These are phyloP conservation scores for Nakazawaea sp. DNA, from an alignment of 805 yeast genomes.

Conservation along the genomic window DNA sequence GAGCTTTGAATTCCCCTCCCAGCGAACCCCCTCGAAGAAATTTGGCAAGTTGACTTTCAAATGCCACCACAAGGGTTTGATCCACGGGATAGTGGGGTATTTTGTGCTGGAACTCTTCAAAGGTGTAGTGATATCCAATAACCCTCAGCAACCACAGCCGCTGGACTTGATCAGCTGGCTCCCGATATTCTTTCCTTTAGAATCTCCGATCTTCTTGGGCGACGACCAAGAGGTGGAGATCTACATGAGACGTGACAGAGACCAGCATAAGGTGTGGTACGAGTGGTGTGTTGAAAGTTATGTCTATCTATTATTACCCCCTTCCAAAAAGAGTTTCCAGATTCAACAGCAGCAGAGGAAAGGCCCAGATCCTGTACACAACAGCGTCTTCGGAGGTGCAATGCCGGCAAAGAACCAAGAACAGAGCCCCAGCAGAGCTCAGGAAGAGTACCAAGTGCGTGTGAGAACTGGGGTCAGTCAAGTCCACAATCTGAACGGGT, in stretches of 20 bases:
- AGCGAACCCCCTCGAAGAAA: slow-evolving; percentile 1
- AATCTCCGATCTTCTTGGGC: slow-evolving; percentile 41
- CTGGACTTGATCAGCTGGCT: slow-evolving; percentile 57
- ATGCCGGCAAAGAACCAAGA: slow-evolving; percentile 13
- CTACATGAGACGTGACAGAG: slow-evolving; percentile 39
- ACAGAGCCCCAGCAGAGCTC: no score
- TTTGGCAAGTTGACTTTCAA: slow-evolving; percentile 24
- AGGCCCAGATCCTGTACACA: slow-evolving; percentile 10
- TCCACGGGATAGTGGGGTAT: slow-evolving; percentile 73
- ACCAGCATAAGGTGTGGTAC: slow-evolving; percentile 44
- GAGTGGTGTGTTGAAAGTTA: slow-evolving; percentile 58
- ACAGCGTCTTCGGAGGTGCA: slow-evolving; percentile 12
- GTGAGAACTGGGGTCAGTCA: slow-evolving; percentile 33
- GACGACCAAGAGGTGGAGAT: slow-evolving; percentile 52
- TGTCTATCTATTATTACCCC: slow-evolving; percentile 27
- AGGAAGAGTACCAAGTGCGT: slow-evolving; percentile 31
- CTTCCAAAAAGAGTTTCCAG: slow-evolving; percentile 10
- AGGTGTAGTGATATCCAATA: slow-evolving; percentile 46
- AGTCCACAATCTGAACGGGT: slow-evolving; percentile 34
- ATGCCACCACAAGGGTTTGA: slow-evolving; percentile 39
- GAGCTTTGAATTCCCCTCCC: slow-evolving; percentile 51
- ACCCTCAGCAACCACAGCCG: slow-evolving; percentile 31
- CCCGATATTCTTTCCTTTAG: slow-evolving; percentile 58
- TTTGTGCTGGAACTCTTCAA: slow-evolving; percentile 67
- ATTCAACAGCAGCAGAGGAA: not conserved